Percentiles rank a stretch among this genome's conserved stretches.
phyloP scores from a whole-genome alignment of 2,329 filamentous ascomycete species.

The Ophidiomyces ophidiicola region DNA sequence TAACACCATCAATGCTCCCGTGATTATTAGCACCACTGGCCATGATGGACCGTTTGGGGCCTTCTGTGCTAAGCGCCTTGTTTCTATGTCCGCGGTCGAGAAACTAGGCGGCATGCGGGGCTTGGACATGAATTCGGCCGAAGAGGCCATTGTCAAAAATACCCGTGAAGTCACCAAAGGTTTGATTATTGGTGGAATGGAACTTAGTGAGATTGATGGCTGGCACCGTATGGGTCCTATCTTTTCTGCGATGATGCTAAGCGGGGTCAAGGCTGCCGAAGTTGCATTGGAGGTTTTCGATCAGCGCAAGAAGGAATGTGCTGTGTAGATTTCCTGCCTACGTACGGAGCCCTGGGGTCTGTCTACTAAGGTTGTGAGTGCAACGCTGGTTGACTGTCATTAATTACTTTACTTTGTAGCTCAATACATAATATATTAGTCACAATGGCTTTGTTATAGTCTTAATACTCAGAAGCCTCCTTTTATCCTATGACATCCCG shows the following conservation, averaged over 20 bases:
- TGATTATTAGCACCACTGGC: constrained; percentile 80
- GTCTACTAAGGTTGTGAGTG: background rate
- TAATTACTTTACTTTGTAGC: no score
- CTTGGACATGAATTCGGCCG: constrained; percentile 80
- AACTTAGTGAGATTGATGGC: constrained; percentile 78
- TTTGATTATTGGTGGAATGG: constrained; percentile 89
- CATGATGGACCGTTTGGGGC: constrained; percentile 86
- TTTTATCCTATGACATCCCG: no score
- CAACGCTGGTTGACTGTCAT: background rate
- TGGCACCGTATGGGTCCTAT: constrained; percentile 85
- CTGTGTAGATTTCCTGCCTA: constrained; percentile 29
- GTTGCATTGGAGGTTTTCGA: constrained; percentile 65
- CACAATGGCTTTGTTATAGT: no score
- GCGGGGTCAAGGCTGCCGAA: constrained; percentile 80
- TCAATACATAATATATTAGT: no score
- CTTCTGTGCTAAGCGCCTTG: constrained; percentile 81
- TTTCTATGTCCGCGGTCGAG: constrained; percentile 72
- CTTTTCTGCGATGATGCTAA: constrained; percentile 79
- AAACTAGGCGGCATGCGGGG: constrained; percentile 86
- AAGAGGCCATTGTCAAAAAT: constrained; percentile 87
- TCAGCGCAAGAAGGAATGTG: constrained; percentile 58
- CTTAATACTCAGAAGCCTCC: no score
- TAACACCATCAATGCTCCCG: constrained; percentile 89
- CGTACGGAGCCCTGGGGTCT: background rate
- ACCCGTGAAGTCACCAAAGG: constrained; percentile 81